Percentiles rank a stretch among this genome's conserved stretches.
These are phyloP conservation scores for Sclerospora graminicola DNA, from an alignment of 352 stramenopile species.

Conservation along the genomic window DNA sequence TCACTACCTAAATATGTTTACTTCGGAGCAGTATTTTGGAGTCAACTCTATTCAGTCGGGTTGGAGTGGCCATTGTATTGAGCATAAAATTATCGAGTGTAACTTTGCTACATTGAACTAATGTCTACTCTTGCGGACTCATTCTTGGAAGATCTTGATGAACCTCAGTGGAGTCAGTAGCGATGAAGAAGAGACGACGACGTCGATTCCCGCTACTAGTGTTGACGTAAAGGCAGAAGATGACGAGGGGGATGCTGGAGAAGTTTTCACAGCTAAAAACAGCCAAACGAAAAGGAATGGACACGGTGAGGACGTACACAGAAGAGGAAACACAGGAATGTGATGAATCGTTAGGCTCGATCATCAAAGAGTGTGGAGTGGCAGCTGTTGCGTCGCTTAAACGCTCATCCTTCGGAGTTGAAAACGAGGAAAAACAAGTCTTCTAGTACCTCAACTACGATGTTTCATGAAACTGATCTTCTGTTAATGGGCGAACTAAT, in stretches of 20 bases:
- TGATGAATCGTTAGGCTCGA: conserved; percentile 27
- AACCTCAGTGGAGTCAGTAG: conserved; percentile 76
- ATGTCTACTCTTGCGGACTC: conserved; percentile 83
- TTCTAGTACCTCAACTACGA: conserved; percentile 12
- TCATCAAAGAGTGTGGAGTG: conserved; percentile 38
- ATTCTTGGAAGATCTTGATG: conserved; percentile 85
- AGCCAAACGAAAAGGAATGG: conserved; percentile 16
- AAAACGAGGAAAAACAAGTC: conserved; percentile 45
- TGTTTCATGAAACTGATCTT: conserved; percentile 8
- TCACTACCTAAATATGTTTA: too few relatives aligned
- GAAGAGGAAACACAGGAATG: conserved; percentile 20
- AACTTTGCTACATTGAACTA: too few relatives aligned
- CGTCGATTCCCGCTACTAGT: not conserved
- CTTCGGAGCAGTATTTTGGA: too few relatives aligned
- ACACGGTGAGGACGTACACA: conserved; percentile 6
- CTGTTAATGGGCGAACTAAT: conserved; percentile 4
- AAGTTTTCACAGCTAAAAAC: not conserved
- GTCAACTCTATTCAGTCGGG: too few relatives aligned
- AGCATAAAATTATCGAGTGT: not conserved
- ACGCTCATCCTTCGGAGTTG: conserved; percentile 39
- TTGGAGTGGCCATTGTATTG: conserved; percentile 14
- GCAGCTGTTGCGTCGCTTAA: conserved; percentile 58
- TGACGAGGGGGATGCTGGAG: conserved; percentile 9
- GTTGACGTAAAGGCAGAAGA: conserved; percentile 11
- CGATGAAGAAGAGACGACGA: conserved; percentile 45